Conservation (phyloP, 1,284 basidiomycete species). For the Ceratobasidium sp. region DNA sequence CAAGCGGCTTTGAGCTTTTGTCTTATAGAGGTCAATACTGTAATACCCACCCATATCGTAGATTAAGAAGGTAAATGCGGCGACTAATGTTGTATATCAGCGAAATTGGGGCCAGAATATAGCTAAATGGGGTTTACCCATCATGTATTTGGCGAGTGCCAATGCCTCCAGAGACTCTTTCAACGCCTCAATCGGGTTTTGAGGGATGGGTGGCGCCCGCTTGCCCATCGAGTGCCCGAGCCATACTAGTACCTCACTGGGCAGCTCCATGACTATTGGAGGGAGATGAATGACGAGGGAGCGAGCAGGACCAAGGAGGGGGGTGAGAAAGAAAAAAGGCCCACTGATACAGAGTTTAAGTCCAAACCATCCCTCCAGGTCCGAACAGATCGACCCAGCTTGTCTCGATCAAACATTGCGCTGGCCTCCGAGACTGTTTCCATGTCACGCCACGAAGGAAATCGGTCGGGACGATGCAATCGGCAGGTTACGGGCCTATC, state of each 20-base stretch:
- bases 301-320: background rate
- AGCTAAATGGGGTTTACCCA: background rate
- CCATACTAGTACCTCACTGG: constrained; percentile 11
- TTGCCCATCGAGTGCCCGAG: background rate
- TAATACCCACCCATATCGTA: constrained; percentile 18
- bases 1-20: background rate
- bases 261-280: background rate
- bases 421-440: background rate
- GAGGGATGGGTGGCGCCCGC: background rate
- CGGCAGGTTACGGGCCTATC: background rate
- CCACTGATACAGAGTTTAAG: background rate
- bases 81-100: background rate
- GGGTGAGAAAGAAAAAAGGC: background rate
- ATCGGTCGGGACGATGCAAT: background rate
- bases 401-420: background rate
- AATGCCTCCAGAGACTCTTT: constrained; percentile 14
- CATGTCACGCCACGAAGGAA: background rate
- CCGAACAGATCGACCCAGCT: background rate
- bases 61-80: constrained; percentile 14
- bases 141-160: constrained; percentile 18
- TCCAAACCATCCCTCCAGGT: background rate
- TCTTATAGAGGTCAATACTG: background rate
- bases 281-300: background rate
- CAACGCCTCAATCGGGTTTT: constrained; percentile 9
- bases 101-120: background rate